Percentiles rank a stretch among this genome's conserved stretches.
Evolutionary conservation across 1,284 basidiomycete species (phyloP).

Genomic region (Vanrija sp.): DNA sequence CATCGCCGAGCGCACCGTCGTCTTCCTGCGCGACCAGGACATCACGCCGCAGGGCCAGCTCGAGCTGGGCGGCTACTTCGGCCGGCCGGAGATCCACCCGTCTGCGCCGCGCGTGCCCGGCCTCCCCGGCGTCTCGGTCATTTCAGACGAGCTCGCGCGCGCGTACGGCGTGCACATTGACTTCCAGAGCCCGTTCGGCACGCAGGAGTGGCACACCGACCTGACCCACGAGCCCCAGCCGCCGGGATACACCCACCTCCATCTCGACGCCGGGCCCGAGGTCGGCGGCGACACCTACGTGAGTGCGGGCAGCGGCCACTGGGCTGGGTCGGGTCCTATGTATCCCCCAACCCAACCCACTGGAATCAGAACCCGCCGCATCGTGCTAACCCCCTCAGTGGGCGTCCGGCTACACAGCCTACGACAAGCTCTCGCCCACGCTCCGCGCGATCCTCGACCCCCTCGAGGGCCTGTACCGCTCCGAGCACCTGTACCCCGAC

Average conservation of each 20-base stretch:
- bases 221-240: constrained; percentile 68
- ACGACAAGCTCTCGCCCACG: constrained; percentile 29
- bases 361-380: no score
- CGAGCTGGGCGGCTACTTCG: constrained; percentile 32
- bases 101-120: constrained; percentile 52
- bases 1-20: constrained; percentile 35
- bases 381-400: constrained; percentile 50
- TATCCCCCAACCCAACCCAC: no score
- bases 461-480: constrained; percentile 29
- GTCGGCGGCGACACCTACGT: constrained; percentile 30
- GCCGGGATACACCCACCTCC: constrained; percentile 59
- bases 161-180: constrained; percentile 17
- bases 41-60: constrained; percentile 28
- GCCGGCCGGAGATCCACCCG: constrained; percentile 59
- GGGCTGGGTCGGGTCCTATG: no score
- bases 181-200: constrained; percentile 15
- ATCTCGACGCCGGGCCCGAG: constrained; percentile 48
- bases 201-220: constrained; percentile 63
- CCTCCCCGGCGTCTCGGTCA: constrained; percentile 11
- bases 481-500: constrained; percentile 30
- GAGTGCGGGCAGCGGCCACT: no score
- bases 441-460: constrained; percentile 26
- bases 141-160: constrained; percentile 17
- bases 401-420: constrained; percentile 53
- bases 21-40: constrained; percentile 36